Base-by-base conservation (phyloP, 257 asterid species). In the Mitragyna speciosa region DNA sequence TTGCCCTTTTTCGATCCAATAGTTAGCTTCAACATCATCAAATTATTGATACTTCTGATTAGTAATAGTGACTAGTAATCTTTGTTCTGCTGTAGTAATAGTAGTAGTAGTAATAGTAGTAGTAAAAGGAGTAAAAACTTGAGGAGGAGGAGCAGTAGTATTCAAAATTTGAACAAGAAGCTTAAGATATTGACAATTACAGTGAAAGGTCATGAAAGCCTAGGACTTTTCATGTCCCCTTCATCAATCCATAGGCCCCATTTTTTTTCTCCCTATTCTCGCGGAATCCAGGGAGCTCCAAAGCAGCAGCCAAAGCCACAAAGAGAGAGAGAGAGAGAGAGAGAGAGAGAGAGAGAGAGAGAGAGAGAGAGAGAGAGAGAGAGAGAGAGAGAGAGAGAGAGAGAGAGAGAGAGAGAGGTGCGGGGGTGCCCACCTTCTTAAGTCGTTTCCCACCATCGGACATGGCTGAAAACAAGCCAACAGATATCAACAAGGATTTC, bases 391-490 rank as follows among this genome's bases (percentile, higher is more conserved):
- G 56, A 51, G 56, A 51, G 56, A 51, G 4, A 51, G 56, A 51
- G 56, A 51, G 56, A 51, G 56, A 17, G 19, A 17, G 22, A 17
- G 20, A 17, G 58, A 15, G 20, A 19, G 58, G 58, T 17, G 58
- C 6, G 87, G 85, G 85, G 87, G 90, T 83, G 75, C 85, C 89
- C 83, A 81, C 90, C 81, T 82, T 79, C 84, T 73, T 71, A 45
- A 65, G 58, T 81, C 76, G 81, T 73, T 75, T 79, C 86, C 84
- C 80, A 76, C 75, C 81, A 59, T 66, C 86, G 78, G 78, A 85
- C 94, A 91, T 88, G 91, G 91, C 88, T 58, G 82, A 85, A 72
- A 83, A 69, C 78, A 87, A 83, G 75, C 66, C 80, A 75, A 75
- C 86, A 77, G 85, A 86, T 28, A 79, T 78, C 82, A 86, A 82